These are phyloP conservation scores for Clonostachys rhizophaga DNA, from an alignment of 2,329 filamentous ascomycete genomes.

Conservation along the genomic window DNA sequence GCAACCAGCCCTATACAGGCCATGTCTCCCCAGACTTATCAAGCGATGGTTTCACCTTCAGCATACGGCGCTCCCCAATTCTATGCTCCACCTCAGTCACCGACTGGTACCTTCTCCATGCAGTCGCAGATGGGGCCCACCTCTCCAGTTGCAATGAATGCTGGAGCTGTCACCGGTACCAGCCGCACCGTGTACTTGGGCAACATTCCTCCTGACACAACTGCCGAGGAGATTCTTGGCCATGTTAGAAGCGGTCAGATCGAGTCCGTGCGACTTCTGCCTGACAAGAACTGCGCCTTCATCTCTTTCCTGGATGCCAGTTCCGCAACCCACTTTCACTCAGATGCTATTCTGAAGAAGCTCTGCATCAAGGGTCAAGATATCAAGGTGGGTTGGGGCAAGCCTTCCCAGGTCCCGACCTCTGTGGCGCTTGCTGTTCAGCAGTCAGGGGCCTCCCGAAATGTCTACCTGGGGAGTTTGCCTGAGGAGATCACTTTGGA, in stretches of 20 bases:
- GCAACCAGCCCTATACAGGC: slow-evolving; percentile 72
- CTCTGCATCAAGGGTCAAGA: slow-evolving; percentile 97
- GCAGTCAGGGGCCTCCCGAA: slow-evolving; percentile 93
- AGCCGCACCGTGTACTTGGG: slow-evolving; percentile 96
- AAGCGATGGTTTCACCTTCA: slow-evolving; percentile 80
- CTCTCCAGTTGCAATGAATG: slow-evolving; percentile 70
- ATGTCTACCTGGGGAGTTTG: slow-evolving; percentile 93
- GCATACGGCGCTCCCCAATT: slow-evolving; percentile 78
- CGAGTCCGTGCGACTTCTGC: slow-evolving; percentile 93
- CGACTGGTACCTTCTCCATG: slow-evolving; percentile 67
- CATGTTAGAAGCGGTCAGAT: slow-evolving; percentile 97
- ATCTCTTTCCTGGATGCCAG: slow-evolving; percentile 98
- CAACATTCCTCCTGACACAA: slow-evolving; percentile 97
- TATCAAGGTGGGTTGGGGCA: slow-evolving; percentile 99
- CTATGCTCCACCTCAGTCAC: slow-evolving; percentile 79
- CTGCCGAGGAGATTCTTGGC: slow-evolving; percentile 91
- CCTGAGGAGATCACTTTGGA: slow-evolving; percentile 88
- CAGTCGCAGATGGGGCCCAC: slow-evolving; percentile 57
- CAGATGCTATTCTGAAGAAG: slow-evolving; percentile 99
- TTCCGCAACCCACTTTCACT: slow-evolving; percentile 98
- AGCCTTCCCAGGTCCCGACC: slow-evolving; percentile 95
- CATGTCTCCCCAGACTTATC: slow-evolving; percentile 80
- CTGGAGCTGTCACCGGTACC: slow-evolving; percentile 81
- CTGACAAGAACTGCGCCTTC: slow-evolving; percentile 99
- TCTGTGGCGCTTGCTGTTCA: slow-evolving; percentile 97